Evolutionary conservation across 495 filamentous ascomycete species (phyloP).

Genomic region (Pseudomonodictys pantanalensis): DNA sequence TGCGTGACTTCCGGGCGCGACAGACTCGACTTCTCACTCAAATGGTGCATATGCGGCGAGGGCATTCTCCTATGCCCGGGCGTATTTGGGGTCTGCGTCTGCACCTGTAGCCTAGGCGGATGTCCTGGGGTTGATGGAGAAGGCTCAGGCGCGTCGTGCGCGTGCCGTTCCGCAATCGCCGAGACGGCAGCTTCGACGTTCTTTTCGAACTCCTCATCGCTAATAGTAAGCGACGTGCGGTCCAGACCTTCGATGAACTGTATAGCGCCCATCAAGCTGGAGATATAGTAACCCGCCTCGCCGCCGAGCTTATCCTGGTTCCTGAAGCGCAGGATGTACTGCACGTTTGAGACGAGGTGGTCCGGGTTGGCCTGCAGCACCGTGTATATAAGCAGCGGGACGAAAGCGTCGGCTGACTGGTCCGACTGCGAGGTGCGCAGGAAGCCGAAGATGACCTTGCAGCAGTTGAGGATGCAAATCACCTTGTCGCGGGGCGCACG

Average conservation of each 20-base stretch:
- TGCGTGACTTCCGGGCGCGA: constrained; percentile 54
- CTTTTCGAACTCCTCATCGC: constrained; percentile 89
- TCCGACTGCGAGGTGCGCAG: constrained; percentile 89
- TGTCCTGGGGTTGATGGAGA: constrained; percentile 4
- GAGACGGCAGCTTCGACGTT: constrained; percentile 95
- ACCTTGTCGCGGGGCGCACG: constrained; percentile 95
- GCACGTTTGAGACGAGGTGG: constrained; percentile 93
- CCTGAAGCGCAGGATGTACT: constrained; percentile 94
- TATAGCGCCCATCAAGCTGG: constrained; percentile 95
- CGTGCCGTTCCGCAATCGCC: constrained; percentile 88
- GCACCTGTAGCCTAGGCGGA: constrained; percentile 39
- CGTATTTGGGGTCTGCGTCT: constrained; percentile 37
- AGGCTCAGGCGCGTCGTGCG: constrained; percentile 40
- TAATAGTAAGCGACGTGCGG: constrained; percentile 86
- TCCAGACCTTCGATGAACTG: constrained; percentile 97
- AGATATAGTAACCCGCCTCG: constrained; percentile 96
- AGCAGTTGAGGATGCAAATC: constrained; percentile 96
- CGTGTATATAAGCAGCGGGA: constrained; percentile 93
- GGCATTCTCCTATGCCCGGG: constrained; percentile 31
- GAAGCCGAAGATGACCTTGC: constrained; percentile 98
- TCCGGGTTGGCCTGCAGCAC: constrained; percentile 92
- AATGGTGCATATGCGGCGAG: constrained; percentile 36
- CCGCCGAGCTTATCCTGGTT: constrained; percentile 96
- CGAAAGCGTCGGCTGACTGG: constrained; percentile 92
- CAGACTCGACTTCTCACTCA: constrained; percentile 62